These are phyloP conservation scores for Talaromyces islandicus DNA, from an alignment of 2,329 filamentous ascomycete species.

Conservation along the genomic window DNA sequence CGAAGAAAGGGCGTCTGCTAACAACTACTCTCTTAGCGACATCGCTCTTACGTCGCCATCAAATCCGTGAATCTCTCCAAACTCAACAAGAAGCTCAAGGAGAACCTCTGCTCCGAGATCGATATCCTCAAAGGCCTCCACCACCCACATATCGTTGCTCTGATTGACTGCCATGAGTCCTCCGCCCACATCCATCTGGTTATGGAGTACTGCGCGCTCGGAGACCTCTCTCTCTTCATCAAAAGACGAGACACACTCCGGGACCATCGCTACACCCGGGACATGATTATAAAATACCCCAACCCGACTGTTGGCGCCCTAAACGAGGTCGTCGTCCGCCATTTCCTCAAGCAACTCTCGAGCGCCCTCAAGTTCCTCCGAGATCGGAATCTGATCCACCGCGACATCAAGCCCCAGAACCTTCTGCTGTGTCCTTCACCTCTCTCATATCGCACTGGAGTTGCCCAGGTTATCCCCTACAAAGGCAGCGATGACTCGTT, in stretches of 20 bases:
- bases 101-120: conserved; percentile 93
- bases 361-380: conserved; percentile 88
- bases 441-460: conserved; percentile 59
- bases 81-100: conserved; percentile 91
- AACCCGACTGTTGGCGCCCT: conserved; percentile 77
- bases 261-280: conserved; percentile 73
- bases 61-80: conserved; percentile 91
- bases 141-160: conserved; percentile 92
- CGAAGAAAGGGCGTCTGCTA: background rate
- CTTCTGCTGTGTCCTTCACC: conserved; percentile 80
- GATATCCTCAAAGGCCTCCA: conserved; percentile 88
- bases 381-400: conserved; percentile 81
- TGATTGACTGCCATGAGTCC: conserved; percentile 90
- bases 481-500: conserved; percentile 76
- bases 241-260: conserved; percentile 81
- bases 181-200: conserved; percentile 86
- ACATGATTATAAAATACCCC: conserved; percentile 92
- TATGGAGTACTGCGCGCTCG: conserved; percentile 97
- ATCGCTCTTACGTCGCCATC: conserved; percentile 80
- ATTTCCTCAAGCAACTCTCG: conserved; percentile 91
- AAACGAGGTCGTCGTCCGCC: conserved; percentile 91
- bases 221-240: conserved; percentile 91
- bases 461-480: conserved; percentile 60
- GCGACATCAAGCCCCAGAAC: conserved; percentile 97
- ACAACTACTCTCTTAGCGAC: conserved; percentile 50